Evolutionary conservation across 1,284 basidiomycete genomes (phyloP).

Genomic region (Pseudozyma flocculosa): DNA sequence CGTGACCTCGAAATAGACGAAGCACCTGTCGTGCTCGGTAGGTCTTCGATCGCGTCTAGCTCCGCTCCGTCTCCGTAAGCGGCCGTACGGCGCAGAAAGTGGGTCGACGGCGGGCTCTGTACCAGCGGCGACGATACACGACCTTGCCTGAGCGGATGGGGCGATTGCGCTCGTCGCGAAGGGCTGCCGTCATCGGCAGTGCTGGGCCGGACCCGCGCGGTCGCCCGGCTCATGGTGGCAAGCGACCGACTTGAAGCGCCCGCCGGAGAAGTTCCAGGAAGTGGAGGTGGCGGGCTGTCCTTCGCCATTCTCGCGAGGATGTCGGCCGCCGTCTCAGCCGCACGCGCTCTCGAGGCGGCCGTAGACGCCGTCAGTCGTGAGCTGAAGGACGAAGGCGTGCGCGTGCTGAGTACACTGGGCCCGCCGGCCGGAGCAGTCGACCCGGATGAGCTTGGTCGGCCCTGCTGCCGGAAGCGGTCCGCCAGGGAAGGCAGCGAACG

Average conservation of each 20-base stretch:
- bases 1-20: slow-evolving; percentile 45
- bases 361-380: slow-evolving; percentile 32
- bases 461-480: background rate
- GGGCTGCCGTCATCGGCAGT: slow-evolving; percentile 3
- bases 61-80: slow-evolving; percentile 90
- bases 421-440: too few relatives aligned
- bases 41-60: slow-evolving; percentile 84
- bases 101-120: slow-evolving; percentile 58
- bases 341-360: slow-evolving; percentile 36
- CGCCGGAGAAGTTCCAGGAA: too few relatives aligned
- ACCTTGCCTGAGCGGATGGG: slow-evolving; percentile 10
- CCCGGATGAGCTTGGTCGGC: too few relatives aligned
- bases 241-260: too few relatives aligned
- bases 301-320: slow-evolving; percentile 12
- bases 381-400: background rate
- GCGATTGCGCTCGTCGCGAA: slow-evolving; percentile 21
- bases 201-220: too few relatives aligned
- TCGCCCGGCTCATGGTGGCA: too few relatives aligned
- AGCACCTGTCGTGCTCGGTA: slow-evolving; percentile 67
- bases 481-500: slow-evolving; percentile 19
- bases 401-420: too few relatives aligned
- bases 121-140: background rate
- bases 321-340: slow-evolving; percentile 36
- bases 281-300: too few relatives aligned
- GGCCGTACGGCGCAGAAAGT: slow-evolving; percentile 73